These are phyloP conservation scores for Areca catechu DNA, from an alignment of 176 grass and related monocot species.

Conservation along the genomic window DNA sequence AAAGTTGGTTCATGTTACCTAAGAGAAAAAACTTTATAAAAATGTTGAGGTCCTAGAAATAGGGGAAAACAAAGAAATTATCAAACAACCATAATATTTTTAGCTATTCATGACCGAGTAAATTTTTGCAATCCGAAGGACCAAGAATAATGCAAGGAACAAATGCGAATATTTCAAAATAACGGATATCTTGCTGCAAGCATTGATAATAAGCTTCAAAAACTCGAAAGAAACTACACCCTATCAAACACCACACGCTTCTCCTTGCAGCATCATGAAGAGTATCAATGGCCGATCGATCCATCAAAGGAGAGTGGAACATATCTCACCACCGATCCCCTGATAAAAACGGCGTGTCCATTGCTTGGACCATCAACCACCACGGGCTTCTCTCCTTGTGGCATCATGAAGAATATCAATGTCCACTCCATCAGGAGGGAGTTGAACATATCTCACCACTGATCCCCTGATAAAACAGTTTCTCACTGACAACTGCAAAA, in stretches of 20 bases:
- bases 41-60: too few species aligned
- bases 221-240: too few species aligned
- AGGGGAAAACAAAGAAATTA: too few species aligned
- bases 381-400: conserved; percentile 87
- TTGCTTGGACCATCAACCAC: conserved; percentile 32
- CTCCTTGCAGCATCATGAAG: conserved; percentile 85
- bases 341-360: conserved; percentile 28
- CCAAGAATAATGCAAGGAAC: too few species aligned
- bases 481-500: conserved; percentile 66
- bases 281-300: conserved; percentile 78
- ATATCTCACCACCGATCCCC: conserved; percentile 89
- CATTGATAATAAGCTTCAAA: too few species aligned
- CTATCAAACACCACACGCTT: conserved; percentile 70
- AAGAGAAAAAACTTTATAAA: too few species aligned
- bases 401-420: conserved; percentile 96
- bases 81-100: too few species aligned
- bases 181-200: too few species aligned
- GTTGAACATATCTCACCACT: conserved; percentile 83
- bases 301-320: conserved; percentile 79
- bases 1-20: too few species aligned
- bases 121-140: too few species aligned
- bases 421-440: conserved; percentile 85
- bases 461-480: conserved; percentile 99
- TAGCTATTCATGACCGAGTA: too few species aligned
- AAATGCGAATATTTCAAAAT: too few species aligned